A percentile compares a stretch with the other conserved stretches of the same genome.
phyloP scores from a whole-genome alignment of 31 red algal genomes.

The Odonthalia washingtoniensis region DNA sequence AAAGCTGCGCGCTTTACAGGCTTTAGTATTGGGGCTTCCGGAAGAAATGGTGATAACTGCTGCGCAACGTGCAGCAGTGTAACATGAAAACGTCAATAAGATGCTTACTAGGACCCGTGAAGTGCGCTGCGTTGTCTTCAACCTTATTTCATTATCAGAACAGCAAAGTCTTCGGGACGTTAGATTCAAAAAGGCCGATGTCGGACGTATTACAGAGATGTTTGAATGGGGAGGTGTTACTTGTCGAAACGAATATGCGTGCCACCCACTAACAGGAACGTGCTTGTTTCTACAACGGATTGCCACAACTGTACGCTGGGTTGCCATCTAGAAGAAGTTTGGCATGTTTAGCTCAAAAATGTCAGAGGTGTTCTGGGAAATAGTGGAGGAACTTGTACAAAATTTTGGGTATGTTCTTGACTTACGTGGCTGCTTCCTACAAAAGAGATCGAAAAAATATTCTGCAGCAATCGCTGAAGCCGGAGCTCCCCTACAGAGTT shows the following conservation, averaged over 20 bases:
- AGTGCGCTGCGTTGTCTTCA: not conserved
- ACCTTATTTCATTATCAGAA: slow-evolving; percentile 9
- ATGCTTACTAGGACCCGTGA: not conserved
- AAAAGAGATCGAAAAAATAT: not conserved
- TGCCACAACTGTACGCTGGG: not conserved
- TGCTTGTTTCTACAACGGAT: not conserved
- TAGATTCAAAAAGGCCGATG: slow-evolving; percentile 6
- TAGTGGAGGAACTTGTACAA: not conserved
- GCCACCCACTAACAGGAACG: not conserved
- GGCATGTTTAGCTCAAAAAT: not conserved
- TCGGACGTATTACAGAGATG: slow-evolving; percentile 11
- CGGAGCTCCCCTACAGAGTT: too few species aligned
- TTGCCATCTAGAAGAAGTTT: not conserved
- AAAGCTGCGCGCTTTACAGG: too few species aligned
- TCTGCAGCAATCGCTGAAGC: too few species aligned
- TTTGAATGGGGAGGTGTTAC: slow-evolving; percentile 14
- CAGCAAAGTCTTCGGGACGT: slow-evolving; percentile 13
- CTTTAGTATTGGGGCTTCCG: too few species aligned
- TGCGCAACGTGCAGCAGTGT: not conserved
- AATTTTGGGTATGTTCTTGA: not conserved
- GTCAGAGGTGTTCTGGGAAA: slow-evolving; percentile 27
- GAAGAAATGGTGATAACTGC: too few species aligned
- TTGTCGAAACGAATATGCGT: not conserved
- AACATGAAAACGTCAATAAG: too few species aligned
- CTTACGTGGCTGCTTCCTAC: not conserved